A percentile compares a stretch with the other conserved stretches of the same genome.
These are phyloP conservation scores for Beta vulgaris DNA, from an alignment of 148 eudicot genomes.

Conservation along the genomic window DNA sequence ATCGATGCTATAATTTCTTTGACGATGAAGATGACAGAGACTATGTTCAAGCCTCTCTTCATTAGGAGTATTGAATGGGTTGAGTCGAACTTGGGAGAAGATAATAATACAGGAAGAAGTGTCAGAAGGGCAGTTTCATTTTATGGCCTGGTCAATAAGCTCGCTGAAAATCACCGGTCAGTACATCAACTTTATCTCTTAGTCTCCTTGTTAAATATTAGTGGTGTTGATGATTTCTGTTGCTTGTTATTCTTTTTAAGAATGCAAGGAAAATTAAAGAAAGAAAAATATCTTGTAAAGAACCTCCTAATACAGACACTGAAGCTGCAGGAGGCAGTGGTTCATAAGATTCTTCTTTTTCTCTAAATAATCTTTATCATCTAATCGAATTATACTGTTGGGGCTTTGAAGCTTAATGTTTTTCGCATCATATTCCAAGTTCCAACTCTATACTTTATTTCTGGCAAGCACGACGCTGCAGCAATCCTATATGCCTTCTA, in stretches of 20 bases:
- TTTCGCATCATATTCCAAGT: neutral
- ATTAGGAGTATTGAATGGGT: slow-evolving; percentile 83
- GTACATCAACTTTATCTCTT: slow-evolving; percentile 13
- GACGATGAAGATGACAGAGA: slow-evolving; percentile 89
- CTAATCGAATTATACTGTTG: too few relatives aligned
- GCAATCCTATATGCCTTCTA: neutral
- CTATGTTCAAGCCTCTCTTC: slow-evolving; percentile 93
- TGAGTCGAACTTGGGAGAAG: slow-evolving; percentile 44
- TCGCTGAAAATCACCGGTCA: slow-evolving; percentile 83
- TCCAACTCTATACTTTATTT: neutral
- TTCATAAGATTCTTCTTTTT: neutral
- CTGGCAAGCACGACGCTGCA: neutral
- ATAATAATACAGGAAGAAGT: slow-evolving; percentile 33
- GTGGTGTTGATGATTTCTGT: neutral
- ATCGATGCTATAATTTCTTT: slow-evolving; percentile 55
- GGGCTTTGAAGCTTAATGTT: too few relatives aligned
- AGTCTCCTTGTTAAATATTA: neutral
- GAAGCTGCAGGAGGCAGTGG: neutral
- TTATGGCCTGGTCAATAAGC: slow-evolving; percentile 67
- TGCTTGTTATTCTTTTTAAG: neutral
- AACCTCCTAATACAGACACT: neutral
- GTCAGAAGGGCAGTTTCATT: slow-evolving; percentile 66
- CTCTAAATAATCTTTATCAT: neutral
- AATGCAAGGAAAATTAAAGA: neutral
- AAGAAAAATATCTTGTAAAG: neutral